phyloP scores from a whole-genome alignment of 805 yeast genomes.

The Lipomyces lipofer region DNA sequence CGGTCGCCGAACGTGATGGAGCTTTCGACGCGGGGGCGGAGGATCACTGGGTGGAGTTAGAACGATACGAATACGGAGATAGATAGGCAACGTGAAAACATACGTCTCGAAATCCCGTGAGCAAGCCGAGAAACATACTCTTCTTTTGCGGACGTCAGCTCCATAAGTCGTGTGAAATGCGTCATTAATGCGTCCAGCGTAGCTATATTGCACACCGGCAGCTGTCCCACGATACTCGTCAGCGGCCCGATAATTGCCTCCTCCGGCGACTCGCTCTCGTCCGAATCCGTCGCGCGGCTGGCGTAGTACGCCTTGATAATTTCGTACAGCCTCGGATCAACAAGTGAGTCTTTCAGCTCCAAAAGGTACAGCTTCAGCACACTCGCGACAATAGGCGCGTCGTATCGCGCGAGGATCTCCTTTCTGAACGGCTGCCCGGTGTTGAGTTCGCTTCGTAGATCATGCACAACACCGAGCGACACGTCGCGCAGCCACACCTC shows the following conservation, averaged over 20 bases:
- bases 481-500: slow-evolving; percentile 70
- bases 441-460: slow-evolving; percentile 57
- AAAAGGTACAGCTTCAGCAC: slow-evolving; percentile 70
- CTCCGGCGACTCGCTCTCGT: slow-evolving; percentile 21
- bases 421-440: slow-evolving; percentile 35
- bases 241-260: slow-evolving; percentile 15
- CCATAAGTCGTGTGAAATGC: slow-evolving; percentile 66
- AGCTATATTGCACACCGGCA: slow-evolving; percentile 71
- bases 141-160: slow-evolving; percentile 41
- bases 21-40: slow-evolving; percentile 53
- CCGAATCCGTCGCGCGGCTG: slow-evolving; percentile 46
- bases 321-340: slow-evolving; percentile 66
- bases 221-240: slow-evolving; percentile 62
- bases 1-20: slow-evolving; percentile 56
- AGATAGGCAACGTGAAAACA: not conserved
- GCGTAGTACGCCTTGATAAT: slow-evolving; percentile 65
- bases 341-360: slow-evolving; percentile 76
- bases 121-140: slow-evolving; percentile 52
- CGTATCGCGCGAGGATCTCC: slow-evolving; percentile 41
- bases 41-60: slow-evolving; percentile 46
- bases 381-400: slow-evolving; percentile 63
- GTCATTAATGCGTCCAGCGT: slow-evolving; percentile 78
- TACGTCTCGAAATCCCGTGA: slow-evolving; percentile 55
- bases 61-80: not conserved
- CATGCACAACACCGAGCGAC: slow-evolving; percentile 60